Evolutionary conservation across 345 rosid species (phyloP), one percentile per base, ranked within the genome.

Genomic region (Eucalyptus erythrocorys): DNA sequence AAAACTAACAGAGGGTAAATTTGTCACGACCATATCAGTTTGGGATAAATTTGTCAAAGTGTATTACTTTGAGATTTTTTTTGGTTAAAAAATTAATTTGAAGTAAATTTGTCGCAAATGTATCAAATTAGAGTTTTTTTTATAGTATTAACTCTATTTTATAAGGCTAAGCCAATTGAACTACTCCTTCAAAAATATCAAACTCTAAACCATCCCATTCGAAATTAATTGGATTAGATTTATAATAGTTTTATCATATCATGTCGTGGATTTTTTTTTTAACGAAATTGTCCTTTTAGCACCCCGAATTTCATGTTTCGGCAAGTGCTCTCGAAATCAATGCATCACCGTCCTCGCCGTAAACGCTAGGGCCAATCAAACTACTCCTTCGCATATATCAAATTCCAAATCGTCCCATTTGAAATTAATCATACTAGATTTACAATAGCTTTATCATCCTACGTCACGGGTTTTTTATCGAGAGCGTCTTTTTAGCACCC

Each of bases 51-150:
- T 43, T 43, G 47, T 45, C 10, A 45, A 45, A 45, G 3, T 45
- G 10, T 45, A 45, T 3, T 2, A 9, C 0, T 45, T 8, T 45
- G 47, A 0, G 2, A 19, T 51, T 51, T 51, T 19, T 51, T 0
- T 0, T 51, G 2, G 0, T 51, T 19, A 51, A 51, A 51, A 51
- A 51, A 7, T 51, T 19, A 19, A 0, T 51, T 0, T 0, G 0
- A 0, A 8, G 0, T 51, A 51, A 21, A 51, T 21, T 51, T 51
- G 0, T 51, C 0, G 21, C 4, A 51, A 21, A 1, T 3, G 0
- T 21, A 21, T 0, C 0, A 51, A 51, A 19, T 51, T 51, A 0
- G 1, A 0, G 0, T 21, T 51, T 21, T 51, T 21, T 8, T 51
- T 0, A 51, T 19, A 0, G 0, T 8, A 0, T 51, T 21, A 7